These are phyloP conservation scores for Carnegiea gigantea DNA, from an alignment of 179 eudicot genomes.

Conservation along the genomic window DNA sequence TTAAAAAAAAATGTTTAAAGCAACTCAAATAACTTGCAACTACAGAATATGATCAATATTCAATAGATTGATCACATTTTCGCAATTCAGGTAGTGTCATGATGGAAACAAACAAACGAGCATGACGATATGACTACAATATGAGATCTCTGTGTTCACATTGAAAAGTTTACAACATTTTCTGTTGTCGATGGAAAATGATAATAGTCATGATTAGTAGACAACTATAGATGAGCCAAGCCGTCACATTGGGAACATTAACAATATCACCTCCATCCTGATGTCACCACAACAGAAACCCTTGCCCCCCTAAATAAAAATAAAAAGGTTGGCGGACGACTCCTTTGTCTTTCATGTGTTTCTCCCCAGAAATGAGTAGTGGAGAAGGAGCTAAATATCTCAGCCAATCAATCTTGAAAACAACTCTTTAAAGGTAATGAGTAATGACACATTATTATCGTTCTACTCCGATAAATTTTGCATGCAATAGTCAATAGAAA, in stretches of 20 bases:
- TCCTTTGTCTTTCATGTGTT: no score
- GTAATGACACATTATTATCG: no score
- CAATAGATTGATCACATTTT: neutral
- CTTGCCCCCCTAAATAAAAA: no score
- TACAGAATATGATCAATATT: neutral
- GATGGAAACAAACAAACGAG: neutral
- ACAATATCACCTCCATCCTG: neutral
- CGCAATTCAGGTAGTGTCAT: neutral
- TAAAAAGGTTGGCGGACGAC: no score
- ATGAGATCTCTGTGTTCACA: neutral
- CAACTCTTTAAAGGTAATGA: no score
- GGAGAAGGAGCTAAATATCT: no score
- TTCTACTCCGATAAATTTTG: no score
- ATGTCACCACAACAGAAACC: neutral
- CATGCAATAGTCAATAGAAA: neutral
- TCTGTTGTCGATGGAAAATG: neutral
- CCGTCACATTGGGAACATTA: neutral
- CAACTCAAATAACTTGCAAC: neutral
- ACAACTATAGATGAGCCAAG: neutral
- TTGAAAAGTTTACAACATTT: neutral
- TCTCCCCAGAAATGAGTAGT: no score
- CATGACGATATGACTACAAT: neutral
- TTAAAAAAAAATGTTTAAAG: neutral
- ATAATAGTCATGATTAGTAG: neutral
- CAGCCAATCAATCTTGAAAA: no score